These are phyloP conservation scores for Arthroderma sp. DNA, from an alignment of 2,329 filamentous ascomycete species.

Conservation along the genomic window DNA sequence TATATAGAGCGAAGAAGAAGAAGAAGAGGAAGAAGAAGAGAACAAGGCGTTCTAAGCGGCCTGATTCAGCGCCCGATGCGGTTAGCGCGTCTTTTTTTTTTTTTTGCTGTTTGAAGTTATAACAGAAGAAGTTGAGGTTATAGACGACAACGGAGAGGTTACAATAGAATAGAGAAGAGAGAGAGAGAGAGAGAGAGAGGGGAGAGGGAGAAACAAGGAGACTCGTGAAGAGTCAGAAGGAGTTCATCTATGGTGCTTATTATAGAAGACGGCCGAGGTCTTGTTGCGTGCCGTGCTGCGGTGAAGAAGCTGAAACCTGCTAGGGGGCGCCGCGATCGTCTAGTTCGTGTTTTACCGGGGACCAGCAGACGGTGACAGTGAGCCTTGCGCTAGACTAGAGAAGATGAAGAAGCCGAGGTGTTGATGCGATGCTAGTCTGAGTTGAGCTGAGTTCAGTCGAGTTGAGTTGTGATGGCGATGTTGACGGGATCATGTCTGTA, in stretches of 20 bases:
- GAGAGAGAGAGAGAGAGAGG: background rate
- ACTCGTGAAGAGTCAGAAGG: no score
- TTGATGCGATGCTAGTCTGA: no score
- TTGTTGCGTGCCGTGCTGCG: background rate
- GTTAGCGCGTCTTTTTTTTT: constrained; percentile 1
- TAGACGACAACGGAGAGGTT: background rate
- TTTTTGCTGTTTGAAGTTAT: no score
- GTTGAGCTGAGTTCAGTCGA: no score
- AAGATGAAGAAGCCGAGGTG: no score
- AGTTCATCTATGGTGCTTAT: no score
- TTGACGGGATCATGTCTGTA: no score
- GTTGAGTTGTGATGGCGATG: no score
- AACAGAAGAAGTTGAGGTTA: background rate
- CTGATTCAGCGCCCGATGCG: constrained; percentile 2
- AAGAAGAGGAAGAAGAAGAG: background rate
- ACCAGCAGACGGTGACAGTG: background rate
- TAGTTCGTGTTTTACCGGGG: no score
- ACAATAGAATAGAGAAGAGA: background rate
- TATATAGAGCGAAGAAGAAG: background rate
- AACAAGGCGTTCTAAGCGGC: background rate
- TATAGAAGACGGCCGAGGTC: background rate
- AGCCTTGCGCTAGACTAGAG: no score
- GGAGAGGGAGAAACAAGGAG: background rate
- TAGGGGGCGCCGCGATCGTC: background rate
- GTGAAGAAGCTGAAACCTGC: background rate